phyloP scores from a whole-genome alignment of 177 flowering plant genomes.

The Vitis hybrid region DNA sequence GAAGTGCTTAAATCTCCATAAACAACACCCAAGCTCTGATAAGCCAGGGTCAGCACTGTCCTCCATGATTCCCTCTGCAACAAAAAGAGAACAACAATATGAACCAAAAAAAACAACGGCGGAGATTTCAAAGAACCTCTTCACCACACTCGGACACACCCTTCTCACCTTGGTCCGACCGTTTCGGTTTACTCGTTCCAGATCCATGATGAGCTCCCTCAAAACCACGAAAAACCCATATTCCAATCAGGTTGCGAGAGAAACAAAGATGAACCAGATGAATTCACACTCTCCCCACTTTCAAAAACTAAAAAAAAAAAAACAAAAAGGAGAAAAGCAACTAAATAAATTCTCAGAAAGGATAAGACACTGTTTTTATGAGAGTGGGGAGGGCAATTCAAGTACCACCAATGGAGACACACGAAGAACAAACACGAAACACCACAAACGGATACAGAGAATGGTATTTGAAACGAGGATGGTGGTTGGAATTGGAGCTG shows the following conservation, averaged over 20 bases:
- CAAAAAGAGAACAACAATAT: background rate
- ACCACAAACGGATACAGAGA: conserved; percentile 15
- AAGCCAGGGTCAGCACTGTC: conserved; percentile 69
- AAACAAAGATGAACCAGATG: conserved; percentile 18
- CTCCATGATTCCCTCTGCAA: conserved; percentile 77
- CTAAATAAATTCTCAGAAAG: background rate
- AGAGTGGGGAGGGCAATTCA: conserved; percentile 5
- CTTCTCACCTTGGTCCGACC: conserved; percentile 38
- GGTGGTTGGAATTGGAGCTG: conserved; percentile 20
- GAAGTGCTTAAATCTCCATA: conserved; percentile 89
- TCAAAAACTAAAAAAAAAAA: conserved; percentile 6
- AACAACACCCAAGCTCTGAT: conserved; percentile 83
- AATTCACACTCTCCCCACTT: conserved; percentile 15
- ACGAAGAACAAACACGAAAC: conserved; percentile 27
- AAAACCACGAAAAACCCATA: conserved; percentile 26
- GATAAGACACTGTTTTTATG: background rate
- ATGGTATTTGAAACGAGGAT: conserved; percentile 6
- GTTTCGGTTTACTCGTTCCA: conserved; percentile 28
- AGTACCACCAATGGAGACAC: conserved; percentile 21
- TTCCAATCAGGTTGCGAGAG: conserved; percentile 2
- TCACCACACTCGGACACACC: background rate
- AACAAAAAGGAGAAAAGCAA: too few relatives aligned
- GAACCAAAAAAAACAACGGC: conserved; percentile 7
- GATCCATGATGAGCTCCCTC: conserved; percentile 39
- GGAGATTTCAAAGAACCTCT: background rate